Percentiles rank a stretch among this genome's conserved stretches.
These are phyloP conservation scores for Fusarium sp. DNA, from an alignment of 2,329 filamentous ascomycete species.

Conservation along the genomic window DNA sequence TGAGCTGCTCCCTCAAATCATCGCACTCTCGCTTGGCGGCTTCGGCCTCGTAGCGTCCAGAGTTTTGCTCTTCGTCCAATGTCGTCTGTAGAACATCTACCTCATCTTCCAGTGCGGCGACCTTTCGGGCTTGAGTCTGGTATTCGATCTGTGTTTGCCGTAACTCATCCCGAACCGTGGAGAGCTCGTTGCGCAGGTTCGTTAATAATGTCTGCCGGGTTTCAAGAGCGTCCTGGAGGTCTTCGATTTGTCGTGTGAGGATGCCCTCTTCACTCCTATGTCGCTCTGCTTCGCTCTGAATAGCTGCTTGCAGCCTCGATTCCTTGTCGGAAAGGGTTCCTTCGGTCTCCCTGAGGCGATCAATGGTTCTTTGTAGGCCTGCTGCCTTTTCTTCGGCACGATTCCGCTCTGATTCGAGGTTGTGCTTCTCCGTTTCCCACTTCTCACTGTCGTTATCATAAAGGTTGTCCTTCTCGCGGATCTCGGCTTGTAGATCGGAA, in stretches of 20 bases:
- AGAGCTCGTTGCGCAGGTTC: constrained; percentile 72
- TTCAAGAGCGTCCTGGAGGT: constrained; percentile 77
- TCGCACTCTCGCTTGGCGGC: constrained; percentile 57
- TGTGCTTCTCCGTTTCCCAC: constrained; percentile 73
- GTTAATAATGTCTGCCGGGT: constrained; percentile 73
- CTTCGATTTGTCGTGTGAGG: constrained; percentile 78
- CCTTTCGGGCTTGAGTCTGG: constrained; percentile 70
- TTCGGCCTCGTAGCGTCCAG: constrained; percentile 53
- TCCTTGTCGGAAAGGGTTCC: constrained; percentile 75
- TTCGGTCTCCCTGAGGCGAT: constrained; percentile 74
- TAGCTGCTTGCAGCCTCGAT: constrained; percentile 71
- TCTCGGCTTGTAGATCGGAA: constrained; percentile 70
- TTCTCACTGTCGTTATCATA: constrained; percentile 78
- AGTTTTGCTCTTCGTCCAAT: constrained; percentile 43
- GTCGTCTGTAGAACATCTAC: constrained; percentile 74
- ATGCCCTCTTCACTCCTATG: constrained; percentile 77
- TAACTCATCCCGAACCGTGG: constrained; percentile 74
- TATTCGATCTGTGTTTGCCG: constrained; percentile 74
- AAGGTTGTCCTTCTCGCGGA: constrained; percentile 75
- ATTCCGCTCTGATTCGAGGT: constrained; percentile 72
- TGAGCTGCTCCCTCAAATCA: constrained; percentile 35
- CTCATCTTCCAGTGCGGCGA: constrained; percentile 77
- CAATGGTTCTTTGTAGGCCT: constrained; percentile 76
- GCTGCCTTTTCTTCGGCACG: constrained; percentile 74
- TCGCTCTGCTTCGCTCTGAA: constrained; percentile 77